A percentile compares a stretch with the other conserved stretches of the same genome.
Conservation (phyloP, 2,329 filamentous ascomycete species). For the Dothidotthia symphoricarpi region DNA sequence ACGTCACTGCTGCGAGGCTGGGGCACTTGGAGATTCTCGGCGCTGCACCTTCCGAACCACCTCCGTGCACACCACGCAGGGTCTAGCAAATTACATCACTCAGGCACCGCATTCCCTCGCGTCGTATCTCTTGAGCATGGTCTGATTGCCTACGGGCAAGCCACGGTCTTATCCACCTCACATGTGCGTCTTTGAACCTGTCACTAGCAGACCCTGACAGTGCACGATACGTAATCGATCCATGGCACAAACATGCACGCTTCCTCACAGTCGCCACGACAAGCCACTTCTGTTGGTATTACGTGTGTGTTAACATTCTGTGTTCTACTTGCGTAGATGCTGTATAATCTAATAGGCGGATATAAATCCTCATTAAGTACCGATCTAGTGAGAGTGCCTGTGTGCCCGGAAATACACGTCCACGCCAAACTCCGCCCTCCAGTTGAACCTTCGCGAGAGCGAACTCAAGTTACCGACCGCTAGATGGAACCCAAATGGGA, state of each 20-base stretch:
- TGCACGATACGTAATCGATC: too few relatives aligned
- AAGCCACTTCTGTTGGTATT: too few relatives aligned
- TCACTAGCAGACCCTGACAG: too few relatives aligned
- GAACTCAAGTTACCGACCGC: slow-evolving; percentile 9
- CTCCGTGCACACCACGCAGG: too few relatives aligned
- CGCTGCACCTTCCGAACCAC: too few relatives aligned
- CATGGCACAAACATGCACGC: too few relatives aligned
- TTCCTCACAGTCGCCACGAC: too few relatives aligned
- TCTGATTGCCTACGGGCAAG: not conserved
- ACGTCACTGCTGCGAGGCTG: too few relatives aligned
- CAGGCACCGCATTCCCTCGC: not conserved
- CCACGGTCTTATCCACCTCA: too few relatives aligned
- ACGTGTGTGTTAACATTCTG: slow-evolving; percentile 25
- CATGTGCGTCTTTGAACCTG: too few relatives aligned
- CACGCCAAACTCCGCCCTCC: slow-evolving; percentile 37
- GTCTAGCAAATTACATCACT: not conserved
- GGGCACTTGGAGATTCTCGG: too few relatives aligned
- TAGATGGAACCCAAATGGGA: slow-evolving; percentile 18
- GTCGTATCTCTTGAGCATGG: not conserved
- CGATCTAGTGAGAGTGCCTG: slow-evolving; percentile 39
- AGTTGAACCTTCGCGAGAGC: slow-evolving; percentile 13
- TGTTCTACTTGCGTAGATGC: slow-evolving; percentile 31
- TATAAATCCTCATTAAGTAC: slow-evolving; percentile 43
- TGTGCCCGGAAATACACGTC: slow-evolving; percentile 25
- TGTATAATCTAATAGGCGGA: slow-evolving; percentile 40